phyloP scores from a whole-genome alignment of 805 yeast species.

The Brettanomyces anomalus region DNA sequence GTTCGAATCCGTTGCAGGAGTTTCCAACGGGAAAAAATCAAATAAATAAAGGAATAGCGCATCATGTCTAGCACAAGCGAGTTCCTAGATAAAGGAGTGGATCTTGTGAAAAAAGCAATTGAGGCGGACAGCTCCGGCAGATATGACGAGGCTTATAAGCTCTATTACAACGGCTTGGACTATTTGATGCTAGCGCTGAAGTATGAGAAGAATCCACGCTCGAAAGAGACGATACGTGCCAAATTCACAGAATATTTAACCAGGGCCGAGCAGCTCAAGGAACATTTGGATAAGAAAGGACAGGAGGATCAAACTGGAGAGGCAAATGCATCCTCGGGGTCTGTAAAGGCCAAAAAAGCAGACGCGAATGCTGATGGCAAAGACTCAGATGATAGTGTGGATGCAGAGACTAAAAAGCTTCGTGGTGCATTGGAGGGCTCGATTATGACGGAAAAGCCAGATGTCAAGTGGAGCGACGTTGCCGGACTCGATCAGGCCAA shows the following conservation, averaged over 20 bases:
- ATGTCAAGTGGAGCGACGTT: conserved; percentile 89
- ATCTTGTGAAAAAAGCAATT: conserved; percentile 86
- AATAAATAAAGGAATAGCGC: too few relatives aligned
- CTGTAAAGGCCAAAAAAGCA: conserved; percentile 45
- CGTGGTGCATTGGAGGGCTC: conserved; percentile 90
- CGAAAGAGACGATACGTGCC: conserved; percentile 80
- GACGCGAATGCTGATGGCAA: conserved; percentile 28
- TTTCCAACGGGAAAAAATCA: too few relatives aligned
- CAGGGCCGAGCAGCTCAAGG: conserved; percentile 90
- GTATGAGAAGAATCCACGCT: conserved; percentile 83
- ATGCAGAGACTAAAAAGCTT: conserved; percentile 78
- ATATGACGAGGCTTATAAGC: conserved; percentile 89
- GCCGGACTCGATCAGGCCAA: conserved; percentile 95
- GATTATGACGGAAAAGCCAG: conserved; percentile 83
- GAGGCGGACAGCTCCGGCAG: conserved; percentile 86
- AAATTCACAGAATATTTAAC: conserved; percentile 87
- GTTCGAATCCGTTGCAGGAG: too few relatives aligned
- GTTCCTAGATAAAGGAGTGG: conserved; percentile 90
- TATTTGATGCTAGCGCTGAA: conserved; percentile 93
- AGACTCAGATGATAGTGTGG: conserved; percentile 31
- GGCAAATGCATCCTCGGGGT: conserved; percentile 44
- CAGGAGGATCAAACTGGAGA: conserved; percentile 40
- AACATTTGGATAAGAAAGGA: conserved; percentile 63
- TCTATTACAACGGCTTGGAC: conserved; percentile 88
- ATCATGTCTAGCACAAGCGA: conserved; percentile 36